Conservation (phyloP, 225 moss, liverwort and hornwort genomes). For the Polytrichum formosum region DNA sequence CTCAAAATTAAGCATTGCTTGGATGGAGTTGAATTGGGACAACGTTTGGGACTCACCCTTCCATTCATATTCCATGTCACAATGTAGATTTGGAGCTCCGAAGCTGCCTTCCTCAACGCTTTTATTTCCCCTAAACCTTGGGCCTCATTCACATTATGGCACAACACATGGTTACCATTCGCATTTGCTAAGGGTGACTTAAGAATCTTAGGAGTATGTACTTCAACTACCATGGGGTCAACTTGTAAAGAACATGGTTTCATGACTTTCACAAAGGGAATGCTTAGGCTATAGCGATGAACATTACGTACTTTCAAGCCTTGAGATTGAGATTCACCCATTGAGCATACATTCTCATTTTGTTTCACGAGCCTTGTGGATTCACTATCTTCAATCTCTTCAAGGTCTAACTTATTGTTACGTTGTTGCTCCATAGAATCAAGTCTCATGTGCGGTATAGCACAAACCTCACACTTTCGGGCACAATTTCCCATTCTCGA, state of each 20-base stretch:
- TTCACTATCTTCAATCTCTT: slow-evolving; percentile 5
- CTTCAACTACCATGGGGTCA: slow-evolving; percentile 8
- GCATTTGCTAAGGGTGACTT: slow-evolving; percentile 8
- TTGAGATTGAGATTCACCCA: not conserved
- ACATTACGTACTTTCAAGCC: not conserved
- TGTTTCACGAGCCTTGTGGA: slow-evolving; percentile 2
- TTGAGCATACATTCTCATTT: slow-evolving; percentile 8
- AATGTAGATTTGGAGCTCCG: slow-evolving; percentile 50
- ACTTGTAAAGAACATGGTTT: slow-evolving; percentile 6
- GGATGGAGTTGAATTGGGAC: too few relatives aligned
- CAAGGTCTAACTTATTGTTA: slow-evolving; percentile 7
- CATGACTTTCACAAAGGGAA: not conserved
- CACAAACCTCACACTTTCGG: slow-evolving; percentile 6
- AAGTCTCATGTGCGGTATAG: slow-evolving; percentile 1
- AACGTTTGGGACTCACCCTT: slow-evolving; percentile 33
- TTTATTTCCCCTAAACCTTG: not conserved
- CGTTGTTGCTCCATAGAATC: slow-evolving; percentile 5
- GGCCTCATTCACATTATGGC: slow-evolving; percentile 5
- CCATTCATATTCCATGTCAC: slow-evolving; percentile 96
- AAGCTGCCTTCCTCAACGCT: slow-evolving; percentile 2
- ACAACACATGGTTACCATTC: not conserved
- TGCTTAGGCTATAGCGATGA: not conserved
- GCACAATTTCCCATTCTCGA: slow-evolving; percentile 33
- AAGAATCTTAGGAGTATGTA: slow-evolving; percentile 6
- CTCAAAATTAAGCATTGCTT: too few relatives aligned